A percentile compares a stretch with the other conserved stretches of the same genome.
Evolutionary conservation across 768 basidiomycete genomes (phyloP).

Genomic region (Tylopilus rubrobrunneus): DNA sequence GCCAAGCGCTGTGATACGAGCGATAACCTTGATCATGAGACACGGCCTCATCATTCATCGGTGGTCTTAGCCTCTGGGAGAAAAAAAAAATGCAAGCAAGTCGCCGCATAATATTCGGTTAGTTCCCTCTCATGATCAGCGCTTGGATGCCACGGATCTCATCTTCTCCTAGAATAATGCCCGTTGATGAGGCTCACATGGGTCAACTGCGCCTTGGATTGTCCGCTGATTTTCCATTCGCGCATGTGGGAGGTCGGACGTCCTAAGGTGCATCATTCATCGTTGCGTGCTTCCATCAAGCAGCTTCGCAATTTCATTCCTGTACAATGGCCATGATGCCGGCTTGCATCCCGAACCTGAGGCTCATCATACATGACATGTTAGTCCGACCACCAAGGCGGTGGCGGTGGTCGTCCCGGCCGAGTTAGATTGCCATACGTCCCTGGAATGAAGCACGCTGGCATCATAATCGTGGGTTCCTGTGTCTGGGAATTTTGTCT

Average conservation of each 20-base stretch:
- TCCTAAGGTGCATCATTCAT: conserved; percentile 8
- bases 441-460: conserved; percentile 6
- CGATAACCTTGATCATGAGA: neutral
- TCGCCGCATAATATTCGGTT: neutral
- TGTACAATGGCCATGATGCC: neutral
- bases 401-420: conserved; percentile 9
- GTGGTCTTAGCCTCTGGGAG: neutral
- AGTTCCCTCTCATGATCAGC: conserved; percentile 24
- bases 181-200: conserved; percentile 1
- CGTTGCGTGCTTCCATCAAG: conserved; percentile 8
- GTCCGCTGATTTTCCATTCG: conserved; percentile 5
- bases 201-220: neutral
- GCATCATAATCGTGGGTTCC: neutral
- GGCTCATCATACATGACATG: conserved; percentile 7
- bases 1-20: neutral
- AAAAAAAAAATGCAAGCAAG: neutral
- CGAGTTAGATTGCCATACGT: conserved; percentile 4
- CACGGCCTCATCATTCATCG: neutral
- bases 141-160: conserved; percentile 5
- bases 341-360: conserved; percentile 4
- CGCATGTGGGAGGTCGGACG: conserved; percentile 10
- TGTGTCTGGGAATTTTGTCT: neutral
- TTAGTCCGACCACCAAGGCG: conserved; percentile 21
- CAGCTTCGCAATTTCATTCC: conserved; percentile 16
- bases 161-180: conserved; percentile 10